A percentile compares a stretch with the other conserved stretches of the same genome.
These are phyloP conservation scores for Yamadazyma mexicana DNA, from an alignment of 1,139 yeast genomes.

Conservation along the genomic window DNA sequence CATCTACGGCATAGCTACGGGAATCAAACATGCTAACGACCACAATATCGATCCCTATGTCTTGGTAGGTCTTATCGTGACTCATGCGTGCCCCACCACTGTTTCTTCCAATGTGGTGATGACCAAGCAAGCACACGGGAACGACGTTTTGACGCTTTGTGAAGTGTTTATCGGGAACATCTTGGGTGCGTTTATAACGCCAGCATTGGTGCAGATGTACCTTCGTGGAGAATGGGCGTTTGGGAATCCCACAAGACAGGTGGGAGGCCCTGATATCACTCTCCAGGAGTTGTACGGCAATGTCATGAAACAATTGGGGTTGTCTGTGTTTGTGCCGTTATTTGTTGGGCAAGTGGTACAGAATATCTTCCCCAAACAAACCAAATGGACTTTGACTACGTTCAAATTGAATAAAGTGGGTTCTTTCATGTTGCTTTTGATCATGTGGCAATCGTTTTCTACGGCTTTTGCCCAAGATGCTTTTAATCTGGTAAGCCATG, in stretches of 20 bases:
- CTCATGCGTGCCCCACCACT: conserved; percentile 88
- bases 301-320: conserved; percentile 85
- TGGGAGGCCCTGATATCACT: conserved; percentile 39
- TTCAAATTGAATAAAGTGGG: conserved; percentile 71
- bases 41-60: conserved; percentile 66
- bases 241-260: conserved; percentile 73
- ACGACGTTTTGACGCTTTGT: conserved; percentile 73
- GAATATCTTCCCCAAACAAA: conserved; percentile 63
- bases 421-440: conserved; percentile 70
- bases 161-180: conserved; percentile 85
- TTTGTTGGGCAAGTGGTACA: conserved; percentile 87
- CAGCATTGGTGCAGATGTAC: conserved; percentile 77
- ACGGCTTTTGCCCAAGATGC: conserved; percentile 86
- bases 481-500: conserved; percentile 67
- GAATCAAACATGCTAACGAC: conserved; percentile 60
- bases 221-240: conserved; percentile 61
- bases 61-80: conserved; percentile 74
- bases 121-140: conserved; percentile 85
- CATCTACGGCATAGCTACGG: conserved; percentile 72
- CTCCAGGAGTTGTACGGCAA: conserved; percentile 62
- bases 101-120: conserved; percentile 88
- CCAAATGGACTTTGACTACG: conserved; percentile 58
- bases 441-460: conserved; percentile 84
- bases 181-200: conserved; percentile 83
- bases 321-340: conserved; percentile 78